Percentiles rank a stretch among this genome's conserved stretches.
Conservation (phyloP, 345 rosid genomes). For the Syzygium aromaticum region DNA sequence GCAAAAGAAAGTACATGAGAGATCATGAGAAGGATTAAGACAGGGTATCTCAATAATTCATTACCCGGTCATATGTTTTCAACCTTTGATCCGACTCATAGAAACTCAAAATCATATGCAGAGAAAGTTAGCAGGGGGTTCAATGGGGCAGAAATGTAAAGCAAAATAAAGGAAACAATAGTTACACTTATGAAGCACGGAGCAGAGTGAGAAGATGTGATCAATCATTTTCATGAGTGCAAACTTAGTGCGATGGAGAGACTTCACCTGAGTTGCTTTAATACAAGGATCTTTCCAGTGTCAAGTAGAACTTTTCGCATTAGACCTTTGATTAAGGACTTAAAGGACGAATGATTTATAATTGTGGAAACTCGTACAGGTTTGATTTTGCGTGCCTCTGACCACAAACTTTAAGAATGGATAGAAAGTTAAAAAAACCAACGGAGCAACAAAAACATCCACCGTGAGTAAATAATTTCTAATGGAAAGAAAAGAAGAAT, state of each 20-base stretch:
- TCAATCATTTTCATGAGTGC: background rate
- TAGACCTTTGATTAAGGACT: background rate
- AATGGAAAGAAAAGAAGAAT: background rate
- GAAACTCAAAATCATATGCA: background rate
- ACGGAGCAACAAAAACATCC: background rate
- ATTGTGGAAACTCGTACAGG: background rate
- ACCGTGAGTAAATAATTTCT: background rate
- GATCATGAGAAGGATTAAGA: background rate
- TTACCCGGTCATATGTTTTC: background rate
- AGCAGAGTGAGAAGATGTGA: background rate
- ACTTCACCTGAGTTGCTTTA: background rate
- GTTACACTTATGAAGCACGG: background rate
- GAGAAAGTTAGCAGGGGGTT: background rate
- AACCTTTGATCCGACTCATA: background rate
- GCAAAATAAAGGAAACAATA: background rate
- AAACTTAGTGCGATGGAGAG: background rate
- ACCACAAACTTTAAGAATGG: background rate
- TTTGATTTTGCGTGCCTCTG: background rate
- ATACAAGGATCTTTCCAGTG: background rate
- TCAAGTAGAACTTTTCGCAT: background rate
- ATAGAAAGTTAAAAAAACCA: background rate
- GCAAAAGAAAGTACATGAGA: background rate
- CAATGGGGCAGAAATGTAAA: background rate
- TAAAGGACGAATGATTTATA: background rate
- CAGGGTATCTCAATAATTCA: background rate